phyloP scores from a whole-genome alignment of 306 rosid species.

The peach (Prunus persica) region DNA sequence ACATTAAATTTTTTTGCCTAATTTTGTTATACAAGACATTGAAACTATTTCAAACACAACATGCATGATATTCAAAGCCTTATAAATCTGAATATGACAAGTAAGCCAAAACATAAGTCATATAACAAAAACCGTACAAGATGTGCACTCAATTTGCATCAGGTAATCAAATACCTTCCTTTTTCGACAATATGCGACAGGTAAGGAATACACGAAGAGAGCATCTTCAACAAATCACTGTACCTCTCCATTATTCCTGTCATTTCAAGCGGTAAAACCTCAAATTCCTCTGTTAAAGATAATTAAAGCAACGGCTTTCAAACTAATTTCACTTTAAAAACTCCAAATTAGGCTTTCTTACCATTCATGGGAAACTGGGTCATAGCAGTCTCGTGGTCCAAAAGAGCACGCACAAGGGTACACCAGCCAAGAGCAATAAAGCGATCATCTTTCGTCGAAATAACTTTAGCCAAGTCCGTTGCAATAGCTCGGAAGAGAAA shows the following conservation, averaged over 20 bases:
- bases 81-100: background rate
- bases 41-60: background rate
- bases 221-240: constrained; percentile 53
- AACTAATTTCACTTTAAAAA: background rate
- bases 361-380: constrained; percentile 49
- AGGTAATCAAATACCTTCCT: constrained; percentile 57
- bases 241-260: constrained; percentile 70
- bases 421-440: constrained; percentile 86
- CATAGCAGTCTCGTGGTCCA: constrained; percentile 46
- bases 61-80: background rate
- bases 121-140: background rate
- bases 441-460: constrained; percentile 55
- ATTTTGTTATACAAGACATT: background rate
- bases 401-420: constrained; percentile 55
- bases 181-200: constrained; percentile 44
- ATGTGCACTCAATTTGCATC: background rate
- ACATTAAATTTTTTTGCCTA: background rate
- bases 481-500: constrained; percentile 50
- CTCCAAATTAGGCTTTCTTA: constrained; percentile 9
- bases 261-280: background rate
- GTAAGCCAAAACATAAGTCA: background rate
- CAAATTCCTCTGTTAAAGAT: background rate
- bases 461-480: constrained; percentile 47
- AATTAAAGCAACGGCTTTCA: background rate
- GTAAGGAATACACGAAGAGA: constrained; percentile 46